These are phyloP conservation scores for Puccinia hordei DNA, from an alignment of 1,284 basidiomycete species.

Conservation along the genomic window DNA sequence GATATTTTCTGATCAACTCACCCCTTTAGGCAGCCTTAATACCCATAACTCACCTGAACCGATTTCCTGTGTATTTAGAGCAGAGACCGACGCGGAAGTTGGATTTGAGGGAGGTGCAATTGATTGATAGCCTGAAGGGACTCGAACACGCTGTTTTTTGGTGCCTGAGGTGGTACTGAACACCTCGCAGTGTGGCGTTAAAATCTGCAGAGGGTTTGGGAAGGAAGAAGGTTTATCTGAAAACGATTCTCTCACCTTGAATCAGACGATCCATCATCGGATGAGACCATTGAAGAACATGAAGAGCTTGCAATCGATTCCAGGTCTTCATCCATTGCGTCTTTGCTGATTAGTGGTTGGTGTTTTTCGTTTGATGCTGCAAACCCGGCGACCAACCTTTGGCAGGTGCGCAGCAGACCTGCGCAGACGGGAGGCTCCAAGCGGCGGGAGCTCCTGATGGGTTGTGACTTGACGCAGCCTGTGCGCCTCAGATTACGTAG, in stretches of 20 bases:
- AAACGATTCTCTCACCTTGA: too few species aligned
- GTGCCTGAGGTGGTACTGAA: not conserved
- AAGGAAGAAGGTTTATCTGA: too few species aligned
- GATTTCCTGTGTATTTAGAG: slow-evolving; percentile 5
- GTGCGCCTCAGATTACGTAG: too few species aligned
- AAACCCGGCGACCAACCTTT: too few species aligned
- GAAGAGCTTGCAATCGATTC: not conserved
- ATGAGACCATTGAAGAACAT: not conserved
- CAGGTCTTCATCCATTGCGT: not conserved
- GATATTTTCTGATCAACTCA: not conserved
- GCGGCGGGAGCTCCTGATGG: too few species aligned
- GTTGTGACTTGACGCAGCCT: too few species aligned
- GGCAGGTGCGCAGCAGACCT: too few species aligned
- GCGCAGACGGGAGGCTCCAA: too few species aligned
- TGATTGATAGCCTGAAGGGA: slow-evolving; percentile 13
- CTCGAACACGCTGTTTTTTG: not conserved
- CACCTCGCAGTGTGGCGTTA: not conserved
- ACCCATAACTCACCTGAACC: slow-evolving; percentile 11
- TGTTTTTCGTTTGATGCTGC: not conserved
- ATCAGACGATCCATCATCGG: not conserved
- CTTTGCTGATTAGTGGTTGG: not conserved
- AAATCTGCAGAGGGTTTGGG: too few species aligned
- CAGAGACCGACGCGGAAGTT: not conserved
- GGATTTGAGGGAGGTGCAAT: not conserved
- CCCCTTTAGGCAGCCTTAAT: slow-evolving; percentile 17